Evolutionary conservation across 2,329 filamentous ascomycete genomes (phyloP), one percentile per base, ranked within the genome.

Genomic region (Fusarium citri): DNA sequence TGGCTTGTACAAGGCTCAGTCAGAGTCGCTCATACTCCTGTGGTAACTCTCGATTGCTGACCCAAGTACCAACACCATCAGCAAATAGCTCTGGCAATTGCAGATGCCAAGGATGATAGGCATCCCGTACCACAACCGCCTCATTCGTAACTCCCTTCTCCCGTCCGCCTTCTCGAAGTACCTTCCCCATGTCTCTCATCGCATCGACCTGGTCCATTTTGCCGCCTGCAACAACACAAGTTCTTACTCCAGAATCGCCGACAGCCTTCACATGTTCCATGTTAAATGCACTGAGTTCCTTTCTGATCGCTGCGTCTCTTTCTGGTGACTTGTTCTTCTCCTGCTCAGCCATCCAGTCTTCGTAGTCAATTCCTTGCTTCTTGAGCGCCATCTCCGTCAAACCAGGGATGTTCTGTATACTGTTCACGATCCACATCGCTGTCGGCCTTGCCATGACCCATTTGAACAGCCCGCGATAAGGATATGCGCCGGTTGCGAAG

Each of bases 41-140:
- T 2, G 66, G 67, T 2, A 70, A 3, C 8, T 58, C 57, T 22
- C 34, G 42, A 6, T 25, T 34, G 8, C 22, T 30, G 1, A 45
- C 42, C 67, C 66, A 70, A 42, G 57, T 62, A 45, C 3, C 10
- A n/a, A 69, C 18, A 3, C 67, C 67, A 28, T 41, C 28, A 20
- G 66, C 61, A 55, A 69, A 70, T 16, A 70, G 16, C 12, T 55
- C 57, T 8, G 67, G 66, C 8, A 69, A 23, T 4, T 70, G 67
- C 14, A 70, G 45, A 37, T 70, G 66, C 67, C 67, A 70, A 1
- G 66, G 67, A 10, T 70, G 66, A 57, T 50, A 70, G 0, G 67
- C 67, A 37, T 42, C n/a, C 0, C 40, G 60, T n/a, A 70, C 66
- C 22, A 70, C 66, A 6, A 59, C 28, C 14, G 67, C 66, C 18